Evolutionary conservation across 148 eudicot genomes (phyloP), one percentile per base, ranked within the genome.

Genomic region (Arbutus unedo): DNA sequence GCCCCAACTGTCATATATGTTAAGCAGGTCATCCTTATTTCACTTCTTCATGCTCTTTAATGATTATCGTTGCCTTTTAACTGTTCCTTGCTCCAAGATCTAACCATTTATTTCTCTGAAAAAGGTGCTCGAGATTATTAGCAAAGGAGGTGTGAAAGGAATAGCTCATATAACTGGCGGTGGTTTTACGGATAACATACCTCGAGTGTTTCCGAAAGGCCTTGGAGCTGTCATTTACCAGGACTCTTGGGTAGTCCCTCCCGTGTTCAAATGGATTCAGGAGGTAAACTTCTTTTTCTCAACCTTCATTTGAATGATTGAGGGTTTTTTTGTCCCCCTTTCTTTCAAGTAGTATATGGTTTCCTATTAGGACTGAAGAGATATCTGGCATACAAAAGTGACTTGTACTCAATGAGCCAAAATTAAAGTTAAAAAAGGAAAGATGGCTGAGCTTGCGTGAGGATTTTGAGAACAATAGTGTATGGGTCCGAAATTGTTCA

Each of bases 131-230:
- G 92, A 93, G 76, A 64, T 96, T 55, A 88, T 96, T 74, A 83
- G 90, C 88, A 93, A 89, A 79, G 98, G 99, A 84, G 98, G 99
- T 41, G 92, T 96, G 49, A 94, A 96, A 83, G 99, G 99, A 66
- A 93, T 96, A 74, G 95, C 99, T 68, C 99, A 96, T 85, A 90
- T 96, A 79, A 96, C 99, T 6, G 98, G 99, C 13, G 99, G 99
- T 78, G 98, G 99, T 45, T 96, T 96, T 84, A 96, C 98, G 0
- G 99, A 96, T 79, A 96, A 96, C 84, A 94, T 96, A 82, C 99
- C 98, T 25, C 82, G 97, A 82, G 94, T 94, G 55, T 93, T 96
- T 25, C 99, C 99, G 0, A 76, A 96, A 86, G 99, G 98, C 81
- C 94, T 94, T 76, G 99, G 99, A 31, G 99, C 99, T 74, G 84